Percentiles rank a stretch among this genome's conserved stretches.
Evolutionary conservation across 257 asterid species (phyloP).

Genomic region (Penstemon davidsonii): DNA sequence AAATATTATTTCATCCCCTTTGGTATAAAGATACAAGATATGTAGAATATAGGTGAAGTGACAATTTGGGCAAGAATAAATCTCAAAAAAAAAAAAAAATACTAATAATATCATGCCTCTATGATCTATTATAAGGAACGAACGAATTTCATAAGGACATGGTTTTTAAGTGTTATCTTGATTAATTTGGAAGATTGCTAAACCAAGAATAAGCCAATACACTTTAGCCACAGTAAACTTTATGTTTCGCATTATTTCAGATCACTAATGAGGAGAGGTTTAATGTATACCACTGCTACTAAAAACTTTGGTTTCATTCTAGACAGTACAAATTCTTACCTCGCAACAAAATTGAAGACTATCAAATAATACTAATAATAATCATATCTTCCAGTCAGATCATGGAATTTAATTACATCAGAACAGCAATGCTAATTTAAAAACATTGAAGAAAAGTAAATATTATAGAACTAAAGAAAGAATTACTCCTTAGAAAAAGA

Average conservation of each 20-base stretch:
- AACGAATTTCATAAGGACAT: not conserved
- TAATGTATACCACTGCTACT: not conserved
- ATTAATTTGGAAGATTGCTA: not conserved
- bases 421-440: too few species aligned
- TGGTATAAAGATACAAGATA: not conserved
- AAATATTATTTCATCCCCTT: not conserved
- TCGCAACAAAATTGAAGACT: not conserved
- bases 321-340: not conserved
- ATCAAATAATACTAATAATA: not conserved
- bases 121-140: not conserved
- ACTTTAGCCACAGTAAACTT: too few species aligned
- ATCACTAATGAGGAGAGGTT: too few species aligned
- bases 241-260: too few species aligned
- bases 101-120: not conserved
- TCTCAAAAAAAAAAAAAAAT: not conserved
- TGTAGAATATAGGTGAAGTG: not conserved
- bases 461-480: not conserved
- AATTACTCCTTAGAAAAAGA: not conserved
- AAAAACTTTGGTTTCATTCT: too few species aligned
- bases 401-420: too few species aligned
- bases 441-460: not conserved
- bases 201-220: not conserved
- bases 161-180: not conserved
- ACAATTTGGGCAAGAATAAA: not conserved
- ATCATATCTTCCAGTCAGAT: too few species aligned